A percentile compares a stretch with the other conserved stretches of the same genome.
These are phyloP conservation scores for Linnemannia hyalina DNA, from an alignment of 192 early-diverging fungal species.

Conservation along the genomic window DNA sequence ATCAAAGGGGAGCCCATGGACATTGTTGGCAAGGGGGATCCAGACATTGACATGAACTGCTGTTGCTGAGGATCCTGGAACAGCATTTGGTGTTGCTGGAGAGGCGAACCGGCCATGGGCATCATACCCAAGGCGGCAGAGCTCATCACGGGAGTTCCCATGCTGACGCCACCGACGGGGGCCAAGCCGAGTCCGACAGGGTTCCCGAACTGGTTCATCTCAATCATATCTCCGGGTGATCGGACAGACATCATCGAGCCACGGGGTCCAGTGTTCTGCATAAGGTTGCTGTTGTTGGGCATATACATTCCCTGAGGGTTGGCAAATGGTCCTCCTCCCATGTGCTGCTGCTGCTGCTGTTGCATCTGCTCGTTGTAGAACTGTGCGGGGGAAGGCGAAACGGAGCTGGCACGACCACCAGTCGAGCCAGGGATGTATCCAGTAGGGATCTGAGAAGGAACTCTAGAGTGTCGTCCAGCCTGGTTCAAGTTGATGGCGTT, in stretches of 20 bases:
- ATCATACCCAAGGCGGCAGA: conserved; percentile 1
- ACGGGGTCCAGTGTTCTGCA: not conserved
- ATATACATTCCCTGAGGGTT: conserved; percentile 47
- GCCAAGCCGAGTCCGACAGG: conserved; percentile 44
- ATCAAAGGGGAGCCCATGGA: conserved; percentile 28
- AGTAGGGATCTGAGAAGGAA: conserved; percentile 29
- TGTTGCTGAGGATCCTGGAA: conserved; percentile 24
- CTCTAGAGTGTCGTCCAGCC: conserved; percentile 30
- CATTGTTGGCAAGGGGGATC: not conserved
- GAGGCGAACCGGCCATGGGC: conserved; percentile 18
- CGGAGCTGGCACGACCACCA: conserved; percentile 20
- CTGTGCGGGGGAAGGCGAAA: conserved; percentile 27
- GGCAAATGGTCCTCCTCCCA: conserved; percentile 20
- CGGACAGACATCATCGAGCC: conserved; percentile 15
- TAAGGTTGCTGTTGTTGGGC: conserved; percentile 5
- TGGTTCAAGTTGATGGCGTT: conserved; percentile 40
- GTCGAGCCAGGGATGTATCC: conserved; percentile 24
- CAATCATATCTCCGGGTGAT: conserved; percentile 25
- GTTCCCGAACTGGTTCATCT: conserved; percentile 37
- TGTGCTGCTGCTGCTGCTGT: not conserved
- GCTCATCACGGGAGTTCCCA: conserved; percentile 26
- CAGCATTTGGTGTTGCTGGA: conserved; percentile 23
- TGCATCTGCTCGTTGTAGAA: not conserved
- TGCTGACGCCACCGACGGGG: not conserved
- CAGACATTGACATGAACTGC: conserved; percentile 15